Evolutionary conservation across 441 rosid species (phyloP), one percentile per base, ranked within the genome.

Genomic region (Melastoma candidum): DNA sequence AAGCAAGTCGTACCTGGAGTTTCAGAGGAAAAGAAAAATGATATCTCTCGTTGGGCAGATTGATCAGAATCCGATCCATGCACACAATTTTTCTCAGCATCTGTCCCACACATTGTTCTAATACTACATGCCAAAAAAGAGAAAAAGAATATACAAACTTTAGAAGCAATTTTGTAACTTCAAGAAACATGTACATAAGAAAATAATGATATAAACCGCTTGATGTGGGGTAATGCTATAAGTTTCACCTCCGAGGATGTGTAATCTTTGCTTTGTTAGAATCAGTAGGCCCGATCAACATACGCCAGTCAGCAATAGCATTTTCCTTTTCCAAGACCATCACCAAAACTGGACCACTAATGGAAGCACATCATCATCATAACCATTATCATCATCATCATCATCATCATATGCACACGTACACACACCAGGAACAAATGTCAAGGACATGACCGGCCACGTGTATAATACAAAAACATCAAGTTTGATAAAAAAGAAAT

Each of bases 221-320:
- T 26, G 26, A 11, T 11, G 7, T 53, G 27, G 25, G 27, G 12
- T 13, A 41, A 47, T 41, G 43, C 9, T 13, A 25, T 25, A 12
- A 48, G 58, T n/a, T 36, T 60, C 57, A 90, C 96, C 94, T 84
- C 59, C 69, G 74, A 46, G 92, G 97, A 64, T 84, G 86, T 58
- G 86, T 70, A 4, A 77, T 57, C 73, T 83, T 85, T 67, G 88
- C 93, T 72, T 74, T 77, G 43, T 9, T 17, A 43, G 90, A 76
- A 76, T 87, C 84, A 17, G 95, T 87, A 56, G 96, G 90, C 46
- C 90, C 95, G 61, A 90, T 84, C 45, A 86, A 65, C 60, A 69
- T 58, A 57, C 85, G 95, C 97, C 97, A 89, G 54, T 77, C 73
- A 68, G 78, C 62, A 82, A 86, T 71, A 0, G 89, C 97, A 67